phyloP scores from a whole-genome alignment of 2,329 filamentous ascomycete genomes.

The Phoma sp. region DNA sequence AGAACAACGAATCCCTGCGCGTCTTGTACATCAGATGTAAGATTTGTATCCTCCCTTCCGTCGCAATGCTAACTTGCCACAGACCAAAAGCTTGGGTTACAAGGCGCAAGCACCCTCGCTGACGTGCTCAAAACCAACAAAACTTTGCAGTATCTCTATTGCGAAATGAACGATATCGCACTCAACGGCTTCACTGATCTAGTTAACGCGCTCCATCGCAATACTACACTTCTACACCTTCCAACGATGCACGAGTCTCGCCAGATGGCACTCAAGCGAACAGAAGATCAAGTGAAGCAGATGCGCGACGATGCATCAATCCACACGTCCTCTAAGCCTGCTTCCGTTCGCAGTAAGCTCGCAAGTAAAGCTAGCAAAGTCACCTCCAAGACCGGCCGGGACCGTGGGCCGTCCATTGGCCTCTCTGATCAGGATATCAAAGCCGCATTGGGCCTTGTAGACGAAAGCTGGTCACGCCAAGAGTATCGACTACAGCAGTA shows the following conservation, averaged over 20 bases:
- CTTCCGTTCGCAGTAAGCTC: slow-evolving; percentile 46
- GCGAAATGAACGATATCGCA: slow-evolving; percentile 75
- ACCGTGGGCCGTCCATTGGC: slow-evolving; percentile 33
- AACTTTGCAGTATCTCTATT: slow-evolving; percentile 70
- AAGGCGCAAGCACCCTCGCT: slow-evolving; percentile 73
- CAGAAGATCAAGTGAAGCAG: slow-evolving; percentile 63
- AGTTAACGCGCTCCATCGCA: slow-evolving; percentile 72
- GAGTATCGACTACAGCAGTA: slow-evolving; percentile 57
- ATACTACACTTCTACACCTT: slow-evolving; percentile 67
- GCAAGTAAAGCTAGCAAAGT: slow-evolving; percentile 43
- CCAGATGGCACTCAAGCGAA: slow-evolving; percentile 65
- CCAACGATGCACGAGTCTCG: slow-evolving; percentile 70
- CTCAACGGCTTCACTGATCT: slow-evolving; percentile 74
- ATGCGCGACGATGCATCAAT: slow-evolving; percentile 53
- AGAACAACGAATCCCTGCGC: slow-evolving; percentile 68
- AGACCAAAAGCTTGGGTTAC: slow-evolving; percentile 72
- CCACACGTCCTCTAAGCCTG: slow-evolving; percentile 36
- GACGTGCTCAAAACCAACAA: slow-evolving; percentile 72
- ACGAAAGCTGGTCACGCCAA: slow-evolving; percentile 60
- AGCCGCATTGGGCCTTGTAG: slow-evolving; percentile 56
- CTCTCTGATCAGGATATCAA: slow-evolving; percentile 59
- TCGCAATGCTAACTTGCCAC: slow-evolving; percentile 22
- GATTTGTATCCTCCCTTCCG: background rate
- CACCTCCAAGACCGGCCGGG: slow-evolving; percentile 33
- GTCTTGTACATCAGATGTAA: slow-evolving; percentile 67